Base-by-base conservation (phyloP, 1,284 basidiomycete species). In the Trichosporon faecale region DNA sequence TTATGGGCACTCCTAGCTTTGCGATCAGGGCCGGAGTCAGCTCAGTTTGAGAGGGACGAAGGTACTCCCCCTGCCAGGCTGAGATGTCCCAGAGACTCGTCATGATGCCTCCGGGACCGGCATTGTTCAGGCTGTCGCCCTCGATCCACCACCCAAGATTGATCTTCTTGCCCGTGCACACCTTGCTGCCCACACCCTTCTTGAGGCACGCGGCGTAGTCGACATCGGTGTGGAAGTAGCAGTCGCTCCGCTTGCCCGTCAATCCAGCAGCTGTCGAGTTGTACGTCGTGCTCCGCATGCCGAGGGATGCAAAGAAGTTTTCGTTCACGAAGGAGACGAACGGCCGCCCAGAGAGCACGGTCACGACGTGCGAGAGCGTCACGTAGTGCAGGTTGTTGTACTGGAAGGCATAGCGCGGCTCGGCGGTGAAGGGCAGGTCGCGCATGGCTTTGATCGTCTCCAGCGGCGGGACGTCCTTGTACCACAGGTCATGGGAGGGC, bases 341-440 rank as follows among this genome's bases (percentile, higher is more conserved):
- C 0, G 76, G 44, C 6, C 68, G 55, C 4, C 75, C 75, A 9
- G 76, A 75, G 29, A 80, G 70, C 18, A 65, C 65, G 11, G 73
- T 60, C 2, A 80, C 73, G 16, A 81, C 67, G 29, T 75, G 66
- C 4, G 73, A 73, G 3, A 79, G 68, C n/a, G 74, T 70, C 9
- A 71, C 33, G 66, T 76, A 79, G 66, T 76, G 75, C 31, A 73
- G 63, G 68, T 82, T 81, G 68, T 76, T 76, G 76, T 82, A 82
- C 68, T 80, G 79, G 67, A 69, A 78, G 2, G 63, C 27, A 46
- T 77, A 72, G 0, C 80, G 76, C 40, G 80, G 66, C 60, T 76
- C 76, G 3, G 77, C 67, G 0, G 78, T 79, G 3, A 77, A 75
- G n/a, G 70, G 68, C 0, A 79, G 73, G 67, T 80, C 49, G 18